Evolutionary conservation across 805 yeast genomes (phyloP).

Genomic region (Ogataea naganishii): DNA sequence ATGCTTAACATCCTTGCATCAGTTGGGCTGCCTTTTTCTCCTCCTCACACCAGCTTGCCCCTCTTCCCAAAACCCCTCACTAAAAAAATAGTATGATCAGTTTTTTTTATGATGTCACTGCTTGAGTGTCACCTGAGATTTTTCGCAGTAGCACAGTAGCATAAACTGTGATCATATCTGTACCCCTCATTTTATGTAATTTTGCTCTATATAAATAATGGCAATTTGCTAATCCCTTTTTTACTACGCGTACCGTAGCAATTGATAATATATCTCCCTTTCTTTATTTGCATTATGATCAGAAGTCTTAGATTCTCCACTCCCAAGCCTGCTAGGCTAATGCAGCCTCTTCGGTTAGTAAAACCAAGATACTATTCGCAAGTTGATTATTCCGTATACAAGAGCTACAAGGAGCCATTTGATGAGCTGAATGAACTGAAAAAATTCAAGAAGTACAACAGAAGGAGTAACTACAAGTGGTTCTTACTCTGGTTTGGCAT

Average conservation of each 20-base stretch:
- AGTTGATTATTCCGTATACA: slow-evolving; percentile 9
- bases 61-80: no score
- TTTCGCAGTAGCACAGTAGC: no score
- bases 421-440: slow-evolving; percentile 6
- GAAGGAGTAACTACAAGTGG: slow-evolving; percentile 8
- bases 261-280: not conserved
- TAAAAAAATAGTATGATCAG: no score
- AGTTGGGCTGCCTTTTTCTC: no score
- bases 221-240: not conserved
- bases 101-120: no score
- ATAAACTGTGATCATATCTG: no score
- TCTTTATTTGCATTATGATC: not conserved
- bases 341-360: not conserved
- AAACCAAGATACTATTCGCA: slow-evolving; percentile 7
- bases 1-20: no score
- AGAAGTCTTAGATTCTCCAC: not conserved
- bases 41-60: no score
- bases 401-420: slow-evolving; percentile 5
- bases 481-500: slow-evolving; percentile 12
- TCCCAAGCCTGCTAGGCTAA: not conserved
- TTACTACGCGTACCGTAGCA: not conserved
- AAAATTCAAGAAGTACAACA: slow-evolving; percentile 6
- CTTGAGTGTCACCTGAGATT: no score
- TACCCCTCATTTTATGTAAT: slow-evolving; percentile 1
- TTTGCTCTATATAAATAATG: not conserved